Evolutionary conservation across 129 eudicot species (phyloP).

Genomic region (Chrysanthemum makinoi): DNA sequence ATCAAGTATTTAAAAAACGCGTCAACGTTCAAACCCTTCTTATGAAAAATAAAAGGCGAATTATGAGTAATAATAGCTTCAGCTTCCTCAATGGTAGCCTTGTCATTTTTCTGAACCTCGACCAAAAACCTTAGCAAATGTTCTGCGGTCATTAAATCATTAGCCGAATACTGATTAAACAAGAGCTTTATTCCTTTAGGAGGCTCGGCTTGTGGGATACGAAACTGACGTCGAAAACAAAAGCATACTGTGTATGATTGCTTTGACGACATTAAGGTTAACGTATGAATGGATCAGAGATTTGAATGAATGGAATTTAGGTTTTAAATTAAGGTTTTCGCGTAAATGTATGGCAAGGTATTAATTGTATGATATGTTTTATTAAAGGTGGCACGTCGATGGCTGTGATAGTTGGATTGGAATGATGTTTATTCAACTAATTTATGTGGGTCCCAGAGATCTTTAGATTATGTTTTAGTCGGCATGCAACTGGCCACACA

Average conservation of each 20-base stretch:
- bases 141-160: slow-evolving; percentile 52
- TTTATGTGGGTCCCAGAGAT: slow-evolving; percentile 19
- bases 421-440: neutral
- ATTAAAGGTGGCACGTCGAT: slow-evolving; percentile 12
- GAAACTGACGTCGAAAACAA: slow-evolving; percentile 68
- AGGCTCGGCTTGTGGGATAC: slow-evolving; percentile 46
- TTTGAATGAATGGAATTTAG: slow-evolving; percentile 26
- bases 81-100: slow-evolving; percentile 57
- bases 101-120: slow-evolving; percentile 58
- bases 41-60: slow-evolving; percentile 42
- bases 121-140: slow-evolving; percentile 48
- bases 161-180: slow-evolving; percentile 49
- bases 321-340: slow-evolving; percentile 30
- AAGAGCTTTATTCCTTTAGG: slow-evolving; percentile 51
- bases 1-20: slow-evolving; percentile 65
- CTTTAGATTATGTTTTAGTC: neutral
- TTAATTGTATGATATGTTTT: neutral
- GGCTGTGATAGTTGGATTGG: slow-evolving; percentile 17
- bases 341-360: neutral
- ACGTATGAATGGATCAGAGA: slow-evolving; percentile 22
- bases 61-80: slow-evolving; percentile 48
- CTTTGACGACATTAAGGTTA: slow-evolving; percentile 33
- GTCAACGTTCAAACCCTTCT: slow-evolving; percentile 58
- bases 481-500: neutral
- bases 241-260: slow-evolving; percentile 73